Evolutionary conservation across 345 rosid species (phyloP).

Genomic region (Raphanus raphanistrum): DNA sequence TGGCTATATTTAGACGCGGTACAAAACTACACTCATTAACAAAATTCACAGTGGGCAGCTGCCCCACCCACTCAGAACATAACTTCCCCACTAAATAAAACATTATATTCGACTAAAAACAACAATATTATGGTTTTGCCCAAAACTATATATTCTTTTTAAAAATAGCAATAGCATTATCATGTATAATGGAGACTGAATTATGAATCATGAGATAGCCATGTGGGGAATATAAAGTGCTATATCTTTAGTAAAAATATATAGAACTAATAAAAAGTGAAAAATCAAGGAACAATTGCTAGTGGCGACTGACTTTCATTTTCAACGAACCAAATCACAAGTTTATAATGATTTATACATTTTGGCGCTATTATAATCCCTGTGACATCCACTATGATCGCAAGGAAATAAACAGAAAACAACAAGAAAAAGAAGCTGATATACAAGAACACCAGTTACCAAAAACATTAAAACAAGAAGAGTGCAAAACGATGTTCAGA

Average conservation of each 20-base stretch:
- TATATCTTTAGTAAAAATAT: background rate
- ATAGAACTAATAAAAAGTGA: background rate
- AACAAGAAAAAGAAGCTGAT: slow-evolving; percentile 2
- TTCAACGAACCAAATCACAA: slow-evolving; percentile 35
- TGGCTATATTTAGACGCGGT: background rate
- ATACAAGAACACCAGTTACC: background rate
- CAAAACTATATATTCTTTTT: background rate
- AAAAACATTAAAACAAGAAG: background rate
- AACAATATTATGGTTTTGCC: background rate
- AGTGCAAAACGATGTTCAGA: background rate
- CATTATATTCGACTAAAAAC: background rate
- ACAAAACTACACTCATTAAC: background rate
- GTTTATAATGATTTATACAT: slow-evolving; percentile 19
- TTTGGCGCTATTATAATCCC: slow-evolving; percentile 28
- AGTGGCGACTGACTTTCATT: slow-evolving; percentile 23
- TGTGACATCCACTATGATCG: slow-evolving; percentile 28
- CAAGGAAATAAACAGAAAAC: slow-evolving; percentile 22
- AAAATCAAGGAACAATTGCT: slow-evolving; percentile 20
- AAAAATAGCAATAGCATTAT: background rate
- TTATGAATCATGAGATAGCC: background rate
- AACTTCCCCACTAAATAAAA: background rate
- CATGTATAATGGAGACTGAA: background rate
- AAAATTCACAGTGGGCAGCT: background rate
- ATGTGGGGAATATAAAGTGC: background rate
- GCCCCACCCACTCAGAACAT: background rate